phyloP scores from a whole-genome alignment of 495 filamentous ascomycete genomes.

The Aspergillus sclerotiicarbonarius region DNA sequence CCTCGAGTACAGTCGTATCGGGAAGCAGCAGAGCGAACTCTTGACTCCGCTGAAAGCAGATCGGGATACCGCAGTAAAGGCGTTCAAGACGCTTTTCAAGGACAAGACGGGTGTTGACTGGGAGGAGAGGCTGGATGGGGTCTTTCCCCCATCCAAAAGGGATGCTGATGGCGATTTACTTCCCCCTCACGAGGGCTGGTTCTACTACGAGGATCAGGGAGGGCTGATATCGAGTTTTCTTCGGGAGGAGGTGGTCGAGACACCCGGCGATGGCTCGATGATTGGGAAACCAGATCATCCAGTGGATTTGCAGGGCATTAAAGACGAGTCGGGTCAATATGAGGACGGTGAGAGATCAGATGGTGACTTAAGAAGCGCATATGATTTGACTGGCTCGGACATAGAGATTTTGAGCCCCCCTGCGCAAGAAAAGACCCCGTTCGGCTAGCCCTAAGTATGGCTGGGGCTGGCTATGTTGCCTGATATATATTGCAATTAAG shows the following conservation, averaged over 20 bases:
- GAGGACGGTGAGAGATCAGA: too few relatives aligned
- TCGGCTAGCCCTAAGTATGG: too few relatives aligned
- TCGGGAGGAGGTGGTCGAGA: slow-evolving; percentile 1
- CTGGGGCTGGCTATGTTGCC: too few relatives aligned
- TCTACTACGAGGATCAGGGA: slow-evolving; percentile 18
- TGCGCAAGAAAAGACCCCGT: too few relatives aligned
- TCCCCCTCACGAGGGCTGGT: slow-evolving; percentile 37
- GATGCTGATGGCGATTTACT: slow-evolving; percentile 26
- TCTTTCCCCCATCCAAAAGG: slow-evolving; percentile 15
- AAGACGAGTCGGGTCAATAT: too few relatives aligned
- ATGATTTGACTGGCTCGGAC: too few relatives aligned
- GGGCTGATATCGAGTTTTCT: slow-evolving; percentile 26
- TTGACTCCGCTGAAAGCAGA: slow-evolving; percentile 32
- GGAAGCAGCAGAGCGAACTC: slow-evolving; percentile 23
- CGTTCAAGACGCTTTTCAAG: slow-evolving; percentile 57
- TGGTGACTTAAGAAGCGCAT: too few relatives aligned
- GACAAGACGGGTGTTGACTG: slow-evolving; percentile 54
- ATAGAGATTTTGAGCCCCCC: too few relatives aligned
- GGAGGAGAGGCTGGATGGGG: slow-evolving; percentile 42
- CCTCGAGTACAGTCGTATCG: slow-evolving; percentile 34
- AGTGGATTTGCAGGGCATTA: neutral
- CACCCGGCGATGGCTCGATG: neutral
- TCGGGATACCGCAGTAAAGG: slow-evolving; percentile 34
- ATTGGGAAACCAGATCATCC: neutral
- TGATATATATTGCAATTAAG: neutral